phyloP scores from a whole-genome alignment of 2,329 filamentous ascomycete genomes.

The Verticillium isaacii region DNA sequence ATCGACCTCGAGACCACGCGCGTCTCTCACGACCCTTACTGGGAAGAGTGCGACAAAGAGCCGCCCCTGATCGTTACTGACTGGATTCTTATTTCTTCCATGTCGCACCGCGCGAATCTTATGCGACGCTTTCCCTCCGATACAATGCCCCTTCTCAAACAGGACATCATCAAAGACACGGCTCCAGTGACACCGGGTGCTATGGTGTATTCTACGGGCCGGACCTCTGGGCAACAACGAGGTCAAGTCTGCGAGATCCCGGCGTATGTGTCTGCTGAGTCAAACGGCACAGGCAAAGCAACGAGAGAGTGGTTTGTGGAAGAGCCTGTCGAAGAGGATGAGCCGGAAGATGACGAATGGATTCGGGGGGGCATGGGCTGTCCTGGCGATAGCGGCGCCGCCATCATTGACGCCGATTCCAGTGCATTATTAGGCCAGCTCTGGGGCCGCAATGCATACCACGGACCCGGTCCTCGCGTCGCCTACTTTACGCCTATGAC shows the following conservation, averaged over 20 bases:
- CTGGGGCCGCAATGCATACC: constrained; percentile 39
- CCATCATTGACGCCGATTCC: constrained; percentile 34
- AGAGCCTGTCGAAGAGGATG: constrained; percentile 28
- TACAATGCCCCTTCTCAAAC: constrained; percentile 22
- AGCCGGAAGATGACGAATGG: constrained; percentile 32
- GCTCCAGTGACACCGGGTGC: constrained; percentile 27
- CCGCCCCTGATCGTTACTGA: constrained; percentile 37
- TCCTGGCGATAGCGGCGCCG: constrained; percentile 38
- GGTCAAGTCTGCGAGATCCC: constrained; percentile 38
- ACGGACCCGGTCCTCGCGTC: constrained; percentile 31
- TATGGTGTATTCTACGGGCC: constrained; percentile 32
- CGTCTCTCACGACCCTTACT: constrained; percentile 38
- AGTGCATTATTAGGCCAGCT: constrained; percentile 35
- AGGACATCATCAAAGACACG: constrained; percentile 25
- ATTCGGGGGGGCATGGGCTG: constrained; percentile 41
- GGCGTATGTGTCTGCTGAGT: constrained; percentile 31
- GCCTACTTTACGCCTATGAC: constrained; percentile 39
- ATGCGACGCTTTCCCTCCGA: constrained; percentile 34
- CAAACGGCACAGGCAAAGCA: constrained; percentile 34
- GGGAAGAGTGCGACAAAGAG: constrained; percentile 35
- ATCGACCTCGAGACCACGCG: constrained; percentile 36
- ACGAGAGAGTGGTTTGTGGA: constrained; percentile 43
- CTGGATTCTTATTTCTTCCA: constrained; percentile 35
- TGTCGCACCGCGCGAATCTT: constrained; percentile 30
- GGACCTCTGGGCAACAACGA: constrained; percentile 36